A percentile compares a stretch with the other conserved stretches of the same genome.
These are phyloP conservation scores for Protomyces gravidus DNA, from an alignment of 1,139 yeast species.

Conservation along the genomic window DNA sequence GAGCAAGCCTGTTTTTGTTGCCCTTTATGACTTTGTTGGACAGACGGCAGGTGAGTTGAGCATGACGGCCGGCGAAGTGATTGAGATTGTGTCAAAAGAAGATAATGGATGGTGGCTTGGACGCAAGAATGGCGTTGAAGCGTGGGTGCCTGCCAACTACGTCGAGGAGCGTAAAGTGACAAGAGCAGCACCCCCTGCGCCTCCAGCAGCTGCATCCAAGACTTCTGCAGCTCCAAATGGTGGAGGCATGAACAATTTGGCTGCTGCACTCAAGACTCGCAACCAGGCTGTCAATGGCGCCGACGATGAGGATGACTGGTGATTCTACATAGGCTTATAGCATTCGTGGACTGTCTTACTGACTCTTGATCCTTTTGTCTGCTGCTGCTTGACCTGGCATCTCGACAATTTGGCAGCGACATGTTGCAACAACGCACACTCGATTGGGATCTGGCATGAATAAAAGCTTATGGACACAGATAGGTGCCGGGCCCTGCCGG, in stretches of 20 bases:
- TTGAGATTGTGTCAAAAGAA: conserved; percentile 64
- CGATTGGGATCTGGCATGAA: no score
- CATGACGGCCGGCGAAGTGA: conserved; percentile 65
- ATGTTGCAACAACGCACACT: no score
- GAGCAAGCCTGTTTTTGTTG: conserved; percentile 72
- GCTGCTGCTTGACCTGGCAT: no score
- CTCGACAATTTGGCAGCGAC: no score
- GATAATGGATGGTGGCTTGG: conserved; percentile 51
- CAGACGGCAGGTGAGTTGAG: conserved; percentile 79
- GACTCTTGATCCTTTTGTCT: neutral
- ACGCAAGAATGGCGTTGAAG: conserved; percentile 50
- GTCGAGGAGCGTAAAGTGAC: conserved; percentile 58
- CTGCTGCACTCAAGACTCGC: conserved; percentile 18
- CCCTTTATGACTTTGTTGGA: conserved; percentile 85
- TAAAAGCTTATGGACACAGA: neutral
- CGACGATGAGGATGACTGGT: conserved; percentile 20
- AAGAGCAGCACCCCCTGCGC: conserved; percentile 39
- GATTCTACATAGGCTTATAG: neutral
- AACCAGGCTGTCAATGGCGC: conserved; percentile 16
- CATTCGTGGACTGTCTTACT: neutral
- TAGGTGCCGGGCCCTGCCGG: neutral
- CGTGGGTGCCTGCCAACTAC: conserved; percentile 97
- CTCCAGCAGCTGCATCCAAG: conserved; percentile 32
- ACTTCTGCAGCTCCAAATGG: neutral
- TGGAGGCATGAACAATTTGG: conserved; percentile 13